phyloP scores from a whole-genome alignment of 495 filamentous ascomycete species.

The Xylaria palmicola region DNA sequence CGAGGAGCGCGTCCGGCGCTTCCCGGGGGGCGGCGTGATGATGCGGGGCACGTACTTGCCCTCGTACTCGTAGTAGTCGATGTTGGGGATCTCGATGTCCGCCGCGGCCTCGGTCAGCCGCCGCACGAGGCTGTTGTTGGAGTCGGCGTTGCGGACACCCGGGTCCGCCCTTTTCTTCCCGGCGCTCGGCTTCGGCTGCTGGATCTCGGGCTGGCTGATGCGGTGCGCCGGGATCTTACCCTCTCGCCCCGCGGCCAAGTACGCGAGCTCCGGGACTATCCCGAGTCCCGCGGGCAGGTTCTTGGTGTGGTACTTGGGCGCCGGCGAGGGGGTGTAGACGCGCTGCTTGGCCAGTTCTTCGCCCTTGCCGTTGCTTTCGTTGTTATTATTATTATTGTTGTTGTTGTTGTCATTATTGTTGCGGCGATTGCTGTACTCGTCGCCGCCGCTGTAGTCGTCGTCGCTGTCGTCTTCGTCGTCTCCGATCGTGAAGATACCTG shows the following conservation, averaged over 20 bases:
- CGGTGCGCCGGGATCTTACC: no score
- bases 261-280: neutral
- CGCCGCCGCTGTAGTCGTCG: neutral
- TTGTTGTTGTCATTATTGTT: no score
- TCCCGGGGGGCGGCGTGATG: neutral
- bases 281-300: neutral
- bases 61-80: neutral
- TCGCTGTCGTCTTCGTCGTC: neutral
- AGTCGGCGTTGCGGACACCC: neutral
- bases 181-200: conserved; percentile 8
- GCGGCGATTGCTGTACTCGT: no score
- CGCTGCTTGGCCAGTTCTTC: neutral
- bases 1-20: neutral
- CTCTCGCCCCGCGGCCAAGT: neutral
- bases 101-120: conserved; percentile 15
- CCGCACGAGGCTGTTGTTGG: conserved; percentile 13
- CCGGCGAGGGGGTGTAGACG: neutral
- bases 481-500: neutral
- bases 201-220: neutral
- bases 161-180: neutral
- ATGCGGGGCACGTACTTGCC: neutral
- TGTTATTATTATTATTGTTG: neutral
- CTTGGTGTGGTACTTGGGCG: neutral
- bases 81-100: neutral
- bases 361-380: neutral